Evolutionary conservation across 2,329 filamentous ascomycete species (phyloP), one percentile per base, ranked within the genome.

Genomic region (Scorias spongiosa): DNA sequence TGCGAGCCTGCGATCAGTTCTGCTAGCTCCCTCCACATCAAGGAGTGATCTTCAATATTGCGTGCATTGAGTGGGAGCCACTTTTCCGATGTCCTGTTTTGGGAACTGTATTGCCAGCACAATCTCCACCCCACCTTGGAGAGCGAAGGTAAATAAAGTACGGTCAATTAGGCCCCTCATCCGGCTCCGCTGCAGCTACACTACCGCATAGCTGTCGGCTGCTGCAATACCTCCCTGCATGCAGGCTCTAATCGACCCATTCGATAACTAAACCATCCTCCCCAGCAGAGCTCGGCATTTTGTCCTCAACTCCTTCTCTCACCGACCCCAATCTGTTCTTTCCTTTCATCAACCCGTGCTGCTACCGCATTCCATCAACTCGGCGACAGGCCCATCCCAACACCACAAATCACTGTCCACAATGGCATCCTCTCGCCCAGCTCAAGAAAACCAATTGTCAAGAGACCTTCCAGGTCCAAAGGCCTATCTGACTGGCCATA

Each of bases 401-500:
- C 12, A 4, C 17, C 20, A 32, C 29, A 29, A 36, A 39, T 28
- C n/a, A 9, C 26, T 12, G 39, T 17, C 28, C 5, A 40, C 45
- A 26, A 46, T 46, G 45, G 6, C 41, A n/a, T 29, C 12, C 17
- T 9, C 43, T 38, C 53, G 54, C 41, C 54, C 52, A 34, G 55
- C 50, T n/a, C 57, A 54, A 14, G 42, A 50, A 15, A 55, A 53
- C 46, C 58, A 57, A 45, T 52, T 58, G 38, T 51, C 58, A 7
- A 44, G 41, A 17, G 42, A 54, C 32, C 52, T 62, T 10, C 58
- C 57, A 7, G 52, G 54, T 12, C 55, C 58, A 6, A 61, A 54
- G 11, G 54, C 57, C 32, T 61, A 58, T 47, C 50, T 59, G 34
- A 62, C 60, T 2, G 58, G 58, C 32, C 60, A 62, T 47, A 41